A percentile compares a stretch with the other conserved stretches of the same genome.
phyloP scores from a whole-genome alignment of 352 stramenopile genomes.

The Albugo laibachii region DNA sequence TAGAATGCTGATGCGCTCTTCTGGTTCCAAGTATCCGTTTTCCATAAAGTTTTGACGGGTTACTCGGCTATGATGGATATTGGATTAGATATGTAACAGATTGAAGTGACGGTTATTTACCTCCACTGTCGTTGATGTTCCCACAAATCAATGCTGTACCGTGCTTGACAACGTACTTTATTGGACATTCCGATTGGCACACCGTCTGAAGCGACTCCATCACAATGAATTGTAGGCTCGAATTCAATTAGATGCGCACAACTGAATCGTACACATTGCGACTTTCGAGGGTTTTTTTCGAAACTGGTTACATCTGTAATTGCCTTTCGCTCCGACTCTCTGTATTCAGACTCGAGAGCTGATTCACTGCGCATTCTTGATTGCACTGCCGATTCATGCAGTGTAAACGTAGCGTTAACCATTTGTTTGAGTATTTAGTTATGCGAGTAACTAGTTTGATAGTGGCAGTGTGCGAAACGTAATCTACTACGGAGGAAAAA shows the following conservation, averaged over 20 bases:
- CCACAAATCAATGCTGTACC: slow-evolving; percentile 37
- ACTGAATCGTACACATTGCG: slow-evolving; percentile 23
- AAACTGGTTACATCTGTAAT: too few species aligned
- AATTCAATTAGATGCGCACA: slow-evolving; percentile 56
- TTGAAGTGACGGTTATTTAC: slow-evolving; percentile 8
- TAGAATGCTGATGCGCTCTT: slow-evolving; percentile 57
- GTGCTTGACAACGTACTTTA: slow-evolving; percentile 36
- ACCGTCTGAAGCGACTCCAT: slow-evolving; percentile 50
- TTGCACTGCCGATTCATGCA: too few species aligned
- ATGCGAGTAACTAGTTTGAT: too few species aligned
- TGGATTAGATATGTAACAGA: neutral
- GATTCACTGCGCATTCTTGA: too few species aligned
- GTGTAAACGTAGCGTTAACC: too few species aligned
- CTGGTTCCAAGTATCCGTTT: slow-evolving; percentile 50
- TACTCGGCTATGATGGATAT: slow-evolving; percentile 16
- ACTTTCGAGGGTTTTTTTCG: too few species aligned
- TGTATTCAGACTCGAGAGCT: too few species aligned
- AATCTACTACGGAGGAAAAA: too few species aligned
- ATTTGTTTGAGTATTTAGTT: too few species aligned
- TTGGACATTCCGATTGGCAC: slow-evolving; percentile 52
- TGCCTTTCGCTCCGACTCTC: too few species aligned
- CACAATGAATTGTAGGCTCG: slow-evolving; percentile 64
- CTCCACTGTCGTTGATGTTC: slow-evolving; percentile 33
- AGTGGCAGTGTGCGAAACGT: too few species aligned
- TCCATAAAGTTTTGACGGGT: slow-evolving; percentile 69